phyloP scores from a whole-genome alignment of 2,329 filamentous ascomycete species.

The Beauveria rudraprayagi region DNA sequence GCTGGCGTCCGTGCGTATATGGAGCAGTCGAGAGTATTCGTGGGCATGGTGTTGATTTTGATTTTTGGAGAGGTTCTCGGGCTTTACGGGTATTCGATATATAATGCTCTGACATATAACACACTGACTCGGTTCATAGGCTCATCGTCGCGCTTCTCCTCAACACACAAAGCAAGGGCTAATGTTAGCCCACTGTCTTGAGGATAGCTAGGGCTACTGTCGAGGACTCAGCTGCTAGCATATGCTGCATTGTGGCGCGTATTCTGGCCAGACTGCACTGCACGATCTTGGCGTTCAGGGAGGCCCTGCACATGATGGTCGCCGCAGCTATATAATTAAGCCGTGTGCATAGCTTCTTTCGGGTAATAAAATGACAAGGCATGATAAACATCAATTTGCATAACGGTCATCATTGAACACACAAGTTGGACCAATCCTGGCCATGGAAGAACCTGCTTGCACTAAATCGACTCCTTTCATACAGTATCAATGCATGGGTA shows the following conservation, averaged over 20 bases:
- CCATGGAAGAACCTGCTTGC: neutral
- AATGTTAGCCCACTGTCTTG: conserved; percentile 16
- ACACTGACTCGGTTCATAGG: conserved; percentile 33
- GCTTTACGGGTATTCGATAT: conserved; percentile 72
- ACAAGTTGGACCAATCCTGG: neutral
- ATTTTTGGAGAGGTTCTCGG: conserved; percentile 98
- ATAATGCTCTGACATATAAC: too few relatives aligned
- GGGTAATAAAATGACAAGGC: neutral
- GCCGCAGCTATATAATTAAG: neutral
- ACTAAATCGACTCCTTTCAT: too few relatives aligned
- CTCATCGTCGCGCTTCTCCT: conserved; percentile 90
- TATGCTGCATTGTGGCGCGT: neutral
- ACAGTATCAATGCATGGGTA: neutral
- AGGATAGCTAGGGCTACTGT: neutral
- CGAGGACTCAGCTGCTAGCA: too few relatives aligned
- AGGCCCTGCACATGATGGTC: neutral
- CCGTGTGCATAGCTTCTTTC: neutral
- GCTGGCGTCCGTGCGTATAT: conserved; percentile 91
- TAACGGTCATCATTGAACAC: neutral
- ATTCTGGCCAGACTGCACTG: neutral
- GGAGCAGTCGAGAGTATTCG: conserved; percentile 91
- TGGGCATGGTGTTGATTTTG: conserved; percentile 96
- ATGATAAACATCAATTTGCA: neutral
- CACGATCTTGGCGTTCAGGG: neutral
- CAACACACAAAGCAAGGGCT: conserved; percentile 74